Conservation (phyloP, 78 protist genomes). For the Protostelium mycophagum region DNA sequence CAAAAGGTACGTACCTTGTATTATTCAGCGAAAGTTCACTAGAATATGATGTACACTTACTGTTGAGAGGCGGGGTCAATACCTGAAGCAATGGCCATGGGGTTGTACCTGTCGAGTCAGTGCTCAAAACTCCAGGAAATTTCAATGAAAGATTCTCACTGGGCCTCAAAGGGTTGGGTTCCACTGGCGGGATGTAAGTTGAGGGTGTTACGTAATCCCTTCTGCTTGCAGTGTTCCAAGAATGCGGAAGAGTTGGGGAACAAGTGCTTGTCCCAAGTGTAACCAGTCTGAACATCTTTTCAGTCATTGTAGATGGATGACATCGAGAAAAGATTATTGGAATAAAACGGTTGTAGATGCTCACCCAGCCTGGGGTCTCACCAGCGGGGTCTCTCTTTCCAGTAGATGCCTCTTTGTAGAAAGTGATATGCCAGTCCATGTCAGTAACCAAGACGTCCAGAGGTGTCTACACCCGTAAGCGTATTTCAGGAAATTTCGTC, state of each 20-base stretch:
- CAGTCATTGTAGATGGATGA: not conserved
- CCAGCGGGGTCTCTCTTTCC: slow-evolving; percentile 12
- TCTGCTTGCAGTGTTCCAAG: not conserved
- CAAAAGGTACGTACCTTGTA: not conserved
- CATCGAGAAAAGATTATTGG: not conserved
- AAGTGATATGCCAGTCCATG: slow-evolving; percentile 65
- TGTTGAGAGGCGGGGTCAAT: not conserved
- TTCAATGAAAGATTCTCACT: not conserved
- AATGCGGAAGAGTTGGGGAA: slow-evolving; percentile 25
- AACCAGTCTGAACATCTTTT: too few species aligned
- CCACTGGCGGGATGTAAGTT: slow-evolving; percentile 27
- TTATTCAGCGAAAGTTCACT: too few species aligned
- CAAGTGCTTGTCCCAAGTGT: slow-evolving; percentile 21
- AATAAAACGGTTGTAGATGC: not conserved
- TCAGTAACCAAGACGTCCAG: slow-evolving; percentile 58
- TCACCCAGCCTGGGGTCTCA: not conserved
- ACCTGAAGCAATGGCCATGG: slow-evolving; percentile 8
- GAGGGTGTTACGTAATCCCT: slow-evolving; percentile 13
- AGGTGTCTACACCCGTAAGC: slow-evolving; percentile 9
- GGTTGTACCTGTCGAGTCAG: not conserved
- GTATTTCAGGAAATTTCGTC: not conserved
- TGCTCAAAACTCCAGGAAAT: too few species aligned
- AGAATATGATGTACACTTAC: not conserved
- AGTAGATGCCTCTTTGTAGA: slow-evolving; percentile 5
- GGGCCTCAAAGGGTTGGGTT: not conserved